Evolutionary conservation across 106 monocot genomes (phyloP).

Genomic region (Xerophyta viscosa): DNA sequence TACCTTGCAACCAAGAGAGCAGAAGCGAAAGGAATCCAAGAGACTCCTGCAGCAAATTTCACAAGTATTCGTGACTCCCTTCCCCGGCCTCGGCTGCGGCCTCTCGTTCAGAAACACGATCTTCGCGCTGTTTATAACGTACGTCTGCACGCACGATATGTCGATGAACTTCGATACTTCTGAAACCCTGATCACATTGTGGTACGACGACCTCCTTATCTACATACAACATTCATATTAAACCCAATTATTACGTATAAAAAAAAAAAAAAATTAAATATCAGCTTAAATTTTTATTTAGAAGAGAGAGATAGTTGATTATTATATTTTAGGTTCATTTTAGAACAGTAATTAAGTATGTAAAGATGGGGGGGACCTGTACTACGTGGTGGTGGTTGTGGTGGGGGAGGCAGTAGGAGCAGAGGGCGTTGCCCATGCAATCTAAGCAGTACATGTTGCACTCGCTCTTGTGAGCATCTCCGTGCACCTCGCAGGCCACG

Average conservation of each 20-base stretch:
- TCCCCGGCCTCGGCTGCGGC: conserved; percentile 91
- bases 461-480: conserved; percentile 73
- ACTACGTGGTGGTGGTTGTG: conserved; percentile 82
- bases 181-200: conserved; percentile 92
- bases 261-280: not conserved
- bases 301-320: too few relatives aligned
- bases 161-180: conserved; percentile 96
- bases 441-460: conserved; percentile 92
- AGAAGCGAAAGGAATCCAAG: conserved; percentile 84
- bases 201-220: conserved; percentile 93
- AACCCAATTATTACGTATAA: not conserved
- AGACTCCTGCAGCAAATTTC: conserved; percentile 84
- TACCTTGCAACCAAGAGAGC: conserved; percentile 99
- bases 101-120: conserved; percentile 90
- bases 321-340: too few relatives aligned
- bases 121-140: conserved; percentile 97
- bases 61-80: conserved; percentile 92
- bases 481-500: conserved; percentile 47
- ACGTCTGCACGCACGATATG: conserved; percentile 84
- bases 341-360: too few relatives aligned
- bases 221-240: conserved; percentile 9
- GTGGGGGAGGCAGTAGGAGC: conserved; percentile 68
- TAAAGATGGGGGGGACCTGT: conserved; percentile 35
- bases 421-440: conserved; percentile 71
- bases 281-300: not conserved